These are phyloP conservation scores for Malus sylvestris DNA, from an alignment of 306 rosid species.

Conservation along the genomic window DNA sequence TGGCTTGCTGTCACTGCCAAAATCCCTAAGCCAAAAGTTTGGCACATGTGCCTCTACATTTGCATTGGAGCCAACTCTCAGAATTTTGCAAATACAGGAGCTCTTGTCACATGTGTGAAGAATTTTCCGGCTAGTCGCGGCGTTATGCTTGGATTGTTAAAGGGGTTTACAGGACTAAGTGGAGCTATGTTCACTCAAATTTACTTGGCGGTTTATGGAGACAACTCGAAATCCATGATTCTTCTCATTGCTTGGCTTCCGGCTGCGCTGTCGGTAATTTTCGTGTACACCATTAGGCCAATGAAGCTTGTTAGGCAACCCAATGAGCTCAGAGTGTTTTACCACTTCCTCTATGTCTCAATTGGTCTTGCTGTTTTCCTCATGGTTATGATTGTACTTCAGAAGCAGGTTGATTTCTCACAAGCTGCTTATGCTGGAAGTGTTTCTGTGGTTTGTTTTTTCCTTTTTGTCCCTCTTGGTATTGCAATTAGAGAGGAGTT, in stretches of 20 bases:
- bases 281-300: constrained; percentile 28
- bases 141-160: constrained; percentile 37
- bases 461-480: constrained; percentile 26
- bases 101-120: constrained; percentile 36
- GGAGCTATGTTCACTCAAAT: constrained; percentile 44
- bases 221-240: constrained; percentile 31
- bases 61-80: constrained; percentile 45
- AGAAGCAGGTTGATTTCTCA: constrained; percentile 17
- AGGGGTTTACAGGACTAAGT: constrained; percentile 44
- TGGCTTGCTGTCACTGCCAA: constrained; percentile 36
- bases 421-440: constrained; percentile 23
- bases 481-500: constrained; percentile 32
- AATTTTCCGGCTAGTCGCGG: constrained; percentile 55
- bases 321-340: constrained; percentile 34
- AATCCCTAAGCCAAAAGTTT: constrained; percentile 31
- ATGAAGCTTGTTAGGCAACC: constrained; percentile 18
- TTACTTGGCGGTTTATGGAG: constrained; percentile 40
- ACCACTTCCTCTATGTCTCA: constrained; percentile 34
- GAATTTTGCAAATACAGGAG: constrained; percentile 46
- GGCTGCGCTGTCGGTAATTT: constrained; percentile 28
- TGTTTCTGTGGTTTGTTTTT: constrained; percentile 12
- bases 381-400: constrained; percentile 23
- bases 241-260: constrained; percentile 53
- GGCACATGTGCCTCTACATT: constrained; percentile 52
- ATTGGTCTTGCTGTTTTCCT: constrained; percentile 32